A percentile compares a stretch with the other conserved stretches of the same genome.
These are phyloP conservation scores for Flaveria ramosissima DNA, from an alignment of 129 eudicot species.

Conservation along the genomic window DNA sequence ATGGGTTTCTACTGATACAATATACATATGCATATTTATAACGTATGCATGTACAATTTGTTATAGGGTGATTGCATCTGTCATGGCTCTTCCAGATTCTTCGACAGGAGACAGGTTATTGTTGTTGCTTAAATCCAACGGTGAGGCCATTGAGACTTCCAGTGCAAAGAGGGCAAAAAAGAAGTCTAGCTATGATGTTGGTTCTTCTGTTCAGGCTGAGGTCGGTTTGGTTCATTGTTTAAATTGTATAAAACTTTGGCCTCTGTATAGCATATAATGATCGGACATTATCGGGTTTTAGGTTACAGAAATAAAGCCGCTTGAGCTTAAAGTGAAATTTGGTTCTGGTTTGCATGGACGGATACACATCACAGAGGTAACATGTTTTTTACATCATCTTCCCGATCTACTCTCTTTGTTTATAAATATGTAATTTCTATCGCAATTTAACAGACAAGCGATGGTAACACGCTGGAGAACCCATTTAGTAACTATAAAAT, in stretches of 20 bases:
- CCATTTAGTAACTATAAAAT: constrained; percentile 58
- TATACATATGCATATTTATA: no score
- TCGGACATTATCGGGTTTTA: constrained; percentile 31
- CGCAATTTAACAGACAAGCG: constrained; percentile 53
- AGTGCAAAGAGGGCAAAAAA: constrained; percentile 83
- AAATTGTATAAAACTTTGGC: not conserved
- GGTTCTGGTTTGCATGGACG: constrained; percentile 80
- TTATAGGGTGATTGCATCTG: constrained; percentile 67
- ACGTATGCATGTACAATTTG: not conserved
- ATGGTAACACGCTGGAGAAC: constrained; percentile 51
- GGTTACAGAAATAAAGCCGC: constrained; percentile 83
- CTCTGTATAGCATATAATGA: constrained; percentile 10
- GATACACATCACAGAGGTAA: constrained; percentile 88
- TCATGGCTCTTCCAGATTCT: constrained; percentile 73
- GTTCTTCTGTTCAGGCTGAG: constrained; percentile 83
- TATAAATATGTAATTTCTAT: constrained; percentile 5
- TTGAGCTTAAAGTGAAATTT: constrained; percentile 79
- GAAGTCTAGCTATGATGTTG: constrained; percentile 64
- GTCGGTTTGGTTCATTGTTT: constrained; percentile 29
- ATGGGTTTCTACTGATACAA: no score
- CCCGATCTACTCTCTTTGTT: not conserved
- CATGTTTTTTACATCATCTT: not conserved
- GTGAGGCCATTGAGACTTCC: constrained; percentile 57
- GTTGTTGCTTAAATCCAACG: constrained; percentile 67
- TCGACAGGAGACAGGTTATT: constrained; percentile 75